phyloP scores from a whole-genome alignment of 495 filamentous ascomycete species.

The Aspergillus sclerotiicarbonarius region DNA sequence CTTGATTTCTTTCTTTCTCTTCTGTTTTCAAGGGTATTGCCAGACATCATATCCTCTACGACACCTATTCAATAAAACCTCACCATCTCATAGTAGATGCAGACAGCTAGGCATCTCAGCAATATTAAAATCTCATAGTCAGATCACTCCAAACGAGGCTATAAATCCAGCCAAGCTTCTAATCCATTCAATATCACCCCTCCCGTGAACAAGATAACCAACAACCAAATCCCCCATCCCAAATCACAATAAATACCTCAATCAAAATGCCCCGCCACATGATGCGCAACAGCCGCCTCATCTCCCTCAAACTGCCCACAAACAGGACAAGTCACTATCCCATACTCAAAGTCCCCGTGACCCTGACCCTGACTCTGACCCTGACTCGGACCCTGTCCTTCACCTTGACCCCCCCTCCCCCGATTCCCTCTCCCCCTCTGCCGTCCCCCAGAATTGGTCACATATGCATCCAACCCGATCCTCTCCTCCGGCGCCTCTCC shows the following conservation, averaged over 20 bases:
- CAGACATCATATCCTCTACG: too few species aligned
- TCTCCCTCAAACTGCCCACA: conserved; percentile 27
- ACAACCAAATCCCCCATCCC: neutral
- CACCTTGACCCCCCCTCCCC: neutral
- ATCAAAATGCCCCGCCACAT: conserved; percentile 31
- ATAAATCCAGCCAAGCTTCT: too few species aligned
- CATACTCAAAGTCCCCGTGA: neutral
- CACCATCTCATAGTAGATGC: too few species aligned
- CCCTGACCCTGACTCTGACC: too few species aligned
- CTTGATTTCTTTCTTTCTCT: too few species aligned
- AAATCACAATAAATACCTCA: conserved; percentile 2
- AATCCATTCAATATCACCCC: neutral
- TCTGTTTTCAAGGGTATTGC: too few species aligned
- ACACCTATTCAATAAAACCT: too few species aligned
- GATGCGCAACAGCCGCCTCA: conserved; percentile 30
- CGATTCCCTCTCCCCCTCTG: neutral
- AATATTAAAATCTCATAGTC: too few species aligned
- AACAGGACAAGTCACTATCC: conserved; percentile 22
- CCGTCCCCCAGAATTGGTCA: conserved; percentile 7
- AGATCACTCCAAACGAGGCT: too few species aligned
- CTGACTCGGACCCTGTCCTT: neutral
- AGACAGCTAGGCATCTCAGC: too few species aligned
- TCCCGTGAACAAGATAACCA: too few species aligned
- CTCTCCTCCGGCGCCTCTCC: neutral
- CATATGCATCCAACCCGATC: conserved; percentile 18